Conservation (phyloP, 768 basidiomycete genomes). For the Tylopilus sp. region DNA sequence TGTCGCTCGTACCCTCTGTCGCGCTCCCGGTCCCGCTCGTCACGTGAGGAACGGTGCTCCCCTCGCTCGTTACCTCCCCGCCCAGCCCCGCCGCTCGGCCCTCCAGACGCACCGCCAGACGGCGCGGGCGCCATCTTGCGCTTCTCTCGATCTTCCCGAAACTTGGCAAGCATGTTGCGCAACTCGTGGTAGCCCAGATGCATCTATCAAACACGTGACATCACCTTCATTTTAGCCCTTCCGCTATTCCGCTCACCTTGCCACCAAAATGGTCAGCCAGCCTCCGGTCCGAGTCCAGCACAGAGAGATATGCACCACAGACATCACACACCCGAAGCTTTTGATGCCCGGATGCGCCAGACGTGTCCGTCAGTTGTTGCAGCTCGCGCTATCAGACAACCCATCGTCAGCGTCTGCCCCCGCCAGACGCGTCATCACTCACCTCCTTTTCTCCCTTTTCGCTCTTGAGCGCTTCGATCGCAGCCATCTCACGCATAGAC, state of each 20-base stretch:
- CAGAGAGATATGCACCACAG: slow-evolving; percentile 98
- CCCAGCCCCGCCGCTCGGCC: slow-evolving; percentile 36
- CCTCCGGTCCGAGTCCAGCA: slow-evolving; percentile 96
- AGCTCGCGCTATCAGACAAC: slow-evolving; percentile 67
- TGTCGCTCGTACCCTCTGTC: slow-evolving; percentile 70
- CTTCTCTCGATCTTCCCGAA: slow-evolving; percentile 88
- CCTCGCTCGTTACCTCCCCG: slow-evolving; percentile 43
- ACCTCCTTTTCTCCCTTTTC: slow-evolving; percentile 97
- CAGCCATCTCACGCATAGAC: slow-evolving; percentile 95
- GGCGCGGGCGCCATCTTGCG: slow-evolving; percentile 58
- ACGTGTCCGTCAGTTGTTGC: slow-evolving; percentile 94
- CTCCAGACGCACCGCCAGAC: slow-evolving; percentile 33
- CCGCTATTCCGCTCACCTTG: slow-evolving; percentile 61
- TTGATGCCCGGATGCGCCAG: slow-evolving; percentile 99
- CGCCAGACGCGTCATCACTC: slow-evolving; percentile 9
- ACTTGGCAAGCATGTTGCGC: slow-evolving; percentile 87
- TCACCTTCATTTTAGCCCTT: slow-evolving; percentile 22
- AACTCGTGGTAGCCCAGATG: slow-evolving; percentile 98
- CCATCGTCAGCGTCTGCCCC: slow-evolving; percentile 6
- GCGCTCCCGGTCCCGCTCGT: slow-evolving; percentile 65
- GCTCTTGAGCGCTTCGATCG: slow-evolving; percentile 95
- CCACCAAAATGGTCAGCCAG: slow-evolving; percentile 99
- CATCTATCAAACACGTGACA: slow-evolving; percentile 62
- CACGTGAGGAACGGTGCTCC: slow-evolving; percentile 59
- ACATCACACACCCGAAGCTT: slow-evolving; percentile 99